A percentile compares a stretch with the other conserved stretches of the same genome.
Evolutionary conservation across 139 green algal species (phyloP).

Genomic region (Klebsormidium nitens): DNA sequence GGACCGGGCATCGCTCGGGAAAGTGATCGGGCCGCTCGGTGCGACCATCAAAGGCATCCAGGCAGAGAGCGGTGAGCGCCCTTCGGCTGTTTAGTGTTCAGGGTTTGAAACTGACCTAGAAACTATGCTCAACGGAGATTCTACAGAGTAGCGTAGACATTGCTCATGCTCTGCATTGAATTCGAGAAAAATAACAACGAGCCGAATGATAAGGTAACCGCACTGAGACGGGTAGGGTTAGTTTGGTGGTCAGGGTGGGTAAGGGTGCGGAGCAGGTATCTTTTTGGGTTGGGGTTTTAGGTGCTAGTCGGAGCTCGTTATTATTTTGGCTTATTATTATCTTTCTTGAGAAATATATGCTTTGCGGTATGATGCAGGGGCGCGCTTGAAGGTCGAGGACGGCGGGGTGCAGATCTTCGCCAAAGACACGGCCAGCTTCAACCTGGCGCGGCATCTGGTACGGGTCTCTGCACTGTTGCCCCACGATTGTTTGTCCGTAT

Average conservation of each 20-base stretch:
- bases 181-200: too few species aligned
- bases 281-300: too few species aligned
- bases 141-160: neutral
- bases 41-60: slow-evolving; percentile 47
- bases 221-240: too few species aligned
- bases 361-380: neutral
- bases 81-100: neutral
- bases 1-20: slow-evolving; percentile 36
- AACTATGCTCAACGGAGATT: neutral
- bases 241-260: too few species aligned
- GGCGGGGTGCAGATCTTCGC: slow-evolving; percentile 35
- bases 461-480: too few species aligned
- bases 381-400: slow-evolving; percentile 21
- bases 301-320: too few species aligned
- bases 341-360: too few species aligned
- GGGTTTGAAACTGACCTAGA: neutral
- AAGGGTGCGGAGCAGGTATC: too few species aligned
- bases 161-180: neutral
- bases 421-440: neutral
- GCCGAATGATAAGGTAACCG: too few species aligned
- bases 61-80: slow-evolving; percentile 7
- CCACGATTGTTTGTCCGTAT: too few species aligned
- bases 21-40: slow-evolving; percentile 50
- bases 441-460: slow-evolving; percentile 27
- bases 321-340: too few species aligned